Percentiles rank a stretch among this genome's conserved stretches.
These are phyloP conservation scores for Solanum appendiculatum DNA, from an alignment of 257 asterid genomes.

Conservation along the genomic window DNA sequence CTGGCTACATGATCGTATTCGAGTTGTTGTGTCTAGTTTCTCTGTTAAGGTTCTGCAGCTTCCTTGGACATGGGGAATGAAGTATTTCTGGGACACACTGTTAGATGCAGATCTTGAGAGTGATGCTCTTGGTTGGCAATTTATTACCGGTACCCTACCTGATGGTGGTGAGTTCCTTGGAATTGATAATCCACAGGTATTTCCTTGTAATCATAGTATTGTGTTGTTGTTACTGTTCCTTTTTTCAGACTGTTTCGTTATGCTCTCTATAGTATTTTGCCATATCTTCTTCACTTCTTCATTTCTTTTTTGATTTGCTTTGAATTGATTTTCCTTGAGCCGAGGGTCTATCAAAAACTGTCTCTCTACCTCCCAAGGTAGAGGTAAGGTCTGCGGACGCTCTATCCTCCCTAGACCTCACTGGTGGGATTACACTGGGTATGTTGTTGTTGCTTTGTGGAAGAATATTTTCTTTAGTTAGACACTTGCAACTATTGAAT, in stretches of 20 bases:
- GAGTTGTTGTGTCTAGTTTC: constrained; percentile 88
- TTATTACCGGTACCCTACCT: constrained; percentile 72
- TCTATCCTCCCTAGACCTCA: neutral
- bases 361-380: neutral
- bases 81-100: constrained; percentile 92
- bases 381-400: neutral
- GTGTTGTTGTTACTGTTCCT: neutral
- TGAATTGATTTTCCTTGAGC: neutral
- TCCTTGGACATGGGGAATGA: constrained; percentile 99
- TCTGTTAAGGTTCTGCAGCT: constrained; percentile 87
- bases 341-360: fast-evolving
- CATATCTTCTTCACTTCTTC: neutral
- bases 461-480: neutral
- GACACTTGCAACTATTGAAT: neutral
- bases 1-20: constrained; percentile 87
- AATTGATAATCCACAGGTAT: constrained; percentile 84
- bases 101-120: constrained; percentile 91
- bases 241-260: neutral
- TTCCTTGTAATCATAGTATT: neutral
- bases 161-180: constrained; percentile 78
- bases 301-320: neutral
- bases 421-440: neutral
- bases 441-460: neutral
- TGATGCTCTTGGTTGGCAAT: constrained; percentile 97
- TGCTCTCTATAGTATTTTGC: neutral